Evolutionary conservation across 2,329 filamentous ascomycete species (phyloP), one percentile per base, ranked within the genome.

Genomic region (Aspergillus texensis): DNA sequence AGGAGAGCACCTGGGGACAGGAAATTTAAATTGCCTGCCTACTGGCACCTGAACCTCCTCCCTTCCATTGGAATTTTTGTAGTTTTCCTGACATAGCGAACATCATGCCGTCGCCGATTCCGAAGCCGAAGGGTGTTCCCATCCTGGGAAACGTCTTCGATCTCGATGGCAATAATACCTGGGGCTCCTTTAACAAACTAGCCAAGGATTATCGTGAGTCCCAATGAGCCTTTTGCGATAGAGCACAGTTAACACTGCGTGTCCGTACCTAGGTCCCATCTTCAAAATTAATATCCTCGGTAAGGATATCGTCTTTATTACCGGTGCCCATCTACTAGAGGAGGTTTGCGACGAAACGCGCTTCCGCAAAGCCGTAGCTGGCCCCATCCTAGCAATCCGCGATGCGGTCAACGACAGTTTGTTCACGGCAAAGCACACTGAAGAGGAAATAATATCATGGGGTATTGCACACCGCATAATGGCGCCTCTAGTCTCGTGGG

Each of bases 341-440:
- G 89, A 92, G 70, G 73, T 86, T 19, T 91, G 87, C 70, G 86
- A 92, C 64, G 87, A 92, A 75, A 86, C 81, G 62, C 82, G 88
- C 21, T 91, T 92, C 73, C 76, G 72, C 28, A 78, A 78, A 70
- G 74, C 70, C 60, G 75, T 82, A 28, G 91, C 91, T 68, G 75
- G 74, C 9, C 79, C 82, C 0, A 77, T 90, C 2, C 69, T 78
- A 10, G 74, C 89, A 71, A 82, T 92, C 54, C 80, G 89, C 67
- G 82, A 86, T 63, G 85, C 84, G 24, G 82, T 89, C 1, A 81
- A 86, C 64, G 88, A 90, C 79, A 89, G 89, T 30, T 82, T 92
- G 5, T 91, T 92, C 72, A 91, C 89, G 0, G 88, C 79, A 6
- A 71, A 77, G 64, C 67, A 78, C 58, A 68, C 72, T 2, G 81